Evolutionary conservation across 1,284 basidiomycete species (phyloP), one percentile per base, ranked within the genome.

Genomic region (Hymenochaete sp.): DNA sequence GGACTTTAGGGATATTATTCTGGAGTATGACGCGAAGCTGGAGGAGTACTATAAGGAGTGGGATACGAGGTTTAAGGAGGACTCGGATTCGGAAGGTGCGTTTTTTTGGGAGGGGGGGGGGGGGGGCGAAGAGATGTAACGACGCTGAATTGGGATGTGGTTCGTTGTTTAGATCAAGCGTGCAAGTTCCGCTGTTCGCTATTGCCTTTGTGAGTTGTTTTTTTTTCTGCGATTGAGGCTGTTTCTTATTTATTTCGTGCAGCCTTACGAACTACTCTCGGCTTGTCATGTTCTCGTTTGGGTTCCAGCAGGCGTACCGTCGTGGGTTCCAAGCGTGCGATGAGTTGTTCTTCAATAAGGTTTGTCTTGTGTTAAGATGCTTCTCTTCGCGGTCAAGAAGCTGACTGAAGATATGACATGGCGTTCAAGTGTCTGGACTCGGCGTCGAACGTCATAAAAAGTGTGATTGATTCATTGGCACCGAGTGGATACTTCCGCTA

Each of bases 251-350:
- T 4, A 11, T 33, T 31, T 26, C 21, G 33, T 35, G 0, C 50
- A 88, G 83, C 70, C 68, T 84, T 33, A 75, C 80, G 45, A 76
- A 70, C 39, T 89, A 89, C 57, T 82, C 82, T 19, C 72, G 85
- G n/a, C 72, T 89, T 7, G 85, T 89, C 33, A 85, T 88, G 80
- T 86, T 76, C 57, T 88, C 85, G 0, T 88, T 89, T 54, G 85
- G 82, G 2, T 88, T 88, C 64, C 85, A 89, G 55, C 78, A 87
- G 53, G 83, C 84, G 0, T 86, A 77, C 59, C 73, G 79, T 52
- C 71, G 79, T 5, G 84, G 84, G 0, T 71, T 84, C 29, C 68
- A 77, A 50, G 60, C 68, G 1, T 70, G 70, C 1, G 82, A 86
- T 56, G 63, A 76, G 25, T 56, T 84, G 14, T 82, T 84, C 58